These are phyloP conservation scores for Lepiota venenata DNA, from an alignment of 768 basidiomycete species.

Conservation along the genomic window DNA sequence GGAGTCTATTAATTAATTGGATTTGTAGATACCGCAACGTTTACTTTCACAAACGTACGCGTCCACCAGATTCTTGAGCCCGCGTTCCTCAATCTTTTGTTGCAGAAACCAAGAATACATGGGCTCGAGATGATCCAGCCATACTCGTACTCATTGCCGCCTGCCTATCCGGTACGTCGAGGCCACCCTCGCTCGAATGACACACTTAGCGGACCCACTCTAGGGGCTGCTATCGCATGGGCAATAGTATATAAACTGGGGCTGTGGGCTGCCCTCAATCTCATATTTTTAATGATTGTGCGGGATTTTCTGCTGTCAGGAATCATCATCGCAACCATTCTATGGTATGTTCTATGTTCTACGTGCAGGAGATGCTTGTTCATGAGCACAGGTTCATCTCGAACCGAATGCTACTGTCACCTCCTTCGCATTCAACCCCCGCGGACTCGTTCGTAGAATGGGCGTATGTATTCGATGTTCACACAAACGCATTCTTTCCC, in stretches of 20 bases:
- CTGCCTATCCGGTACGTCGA: slow-evolving; percentile 64
- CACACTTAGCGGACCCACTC: background rate
- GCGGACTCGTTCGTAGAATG: slow-evolving; percentile 79
- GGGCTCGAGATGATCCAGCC: slow-evolving; percentile 97
- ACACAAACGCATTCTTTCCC: slow-evolving; percentile 96
- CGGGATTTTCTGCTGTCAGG: slow-evolving; percentile 87
- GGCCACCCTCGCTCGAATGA: background rate
- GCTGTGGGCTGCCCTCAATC: slow-evolving; percentile 48
- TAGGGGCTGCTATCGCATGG: slow-evolving; percentile 86
- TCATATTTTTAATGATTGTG: slow-evolving; percentile 79
- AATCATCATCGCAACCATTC: slow-evolving; percentile 63
- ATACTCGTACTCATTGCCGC: slow-evolving; percentile 84
- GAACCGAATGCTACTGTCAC: slow-evolving; percentile 67
- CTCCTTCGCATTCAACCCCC: slow-evolving; percentile 67
- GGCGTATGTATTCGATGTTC: slow-evolving; percentile 96
- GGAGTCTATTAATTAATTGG: slow-evolving; percentile 7
- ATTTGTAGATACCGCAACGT: slow-evolving; percentile 82
- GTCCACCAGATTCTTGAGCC: background rate
- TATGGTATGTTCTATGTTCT: slow-evolving; percentile 54
- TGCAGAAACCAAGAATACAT: slow-evolving; percentile 94
- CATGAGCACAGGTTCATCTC: slow-evolving; percentile 53
- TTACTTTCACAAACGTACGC: slow-evolving; percentile 94
- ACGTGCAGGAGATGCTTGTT: slow-evolving; percentile 14
- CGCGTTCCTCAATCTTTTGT: slow-evolving; percentile 2
- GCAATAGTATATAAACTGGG: slow-evolving; percentile 75